Evolutionary conservation across 805 yeast genomes (phyloP), one percentile per base, ranked within the genome.

Genomic region (Starmerella ratchasimensis): DNA sequence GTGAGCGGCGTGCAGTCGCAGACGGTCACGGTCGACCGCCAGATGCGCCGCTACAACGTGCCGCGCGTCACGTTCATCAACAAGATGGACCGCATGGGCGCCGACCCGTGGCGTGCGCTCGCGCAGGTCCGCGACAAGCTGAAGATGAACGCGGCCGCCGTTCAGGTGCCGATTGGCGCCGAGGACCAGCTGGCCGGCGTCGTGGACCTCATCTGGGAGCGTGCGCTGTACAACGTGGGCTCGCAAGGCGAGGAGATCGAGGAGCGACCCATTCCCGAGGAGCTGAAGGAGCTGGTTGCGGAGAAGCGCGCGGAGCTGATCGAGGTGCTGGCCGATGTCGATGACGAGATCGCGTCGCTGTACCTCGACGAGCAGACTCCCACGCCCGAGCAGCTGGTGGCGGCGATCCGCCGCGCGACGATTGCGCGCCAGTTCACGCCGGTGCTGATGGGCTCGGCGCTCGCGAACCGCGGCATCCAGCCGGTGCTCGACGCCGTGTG

Each of bases 71-170:
- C 98, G 8, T 90, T 90, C 55, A 80, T 90, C 61, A 90, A 90
- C 65, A 90, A 90, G 67, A 86, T 90, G 96, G 99, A 90, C 62
- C 76, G 99, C 59, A 82, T 90, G 95, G 99, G 99, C 49, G 81
- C 98, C 39, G 77, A 90, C 61, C 99, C 99, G 17, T 90, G 93
- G 78, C 72, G 71, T 46, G 95, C 93, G 41, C 80, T 90, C 52
- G 93, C 81, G 41, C 97, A 88, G 64, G 71, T 90, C 51, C 83
- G 88, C 62, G 50, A 63, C 38, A 90, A 90, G 59, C 71, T 90
- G 57, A 82, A 76, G 61, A 82, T 84, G 30, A 82, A 94, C 18
- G 96, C 97, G 45, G 97, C 97, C 42, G 95, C 97, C 15, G 72
- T 90, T 44, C 99, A 90, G 65, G 94, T 90, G 36, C 98, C 99